These are phyloP conservation scores for Rhodotorula diobovata DNA, from an alignment of 768 basidiomycete genomes.

Conservation along the genomic window DNA sequence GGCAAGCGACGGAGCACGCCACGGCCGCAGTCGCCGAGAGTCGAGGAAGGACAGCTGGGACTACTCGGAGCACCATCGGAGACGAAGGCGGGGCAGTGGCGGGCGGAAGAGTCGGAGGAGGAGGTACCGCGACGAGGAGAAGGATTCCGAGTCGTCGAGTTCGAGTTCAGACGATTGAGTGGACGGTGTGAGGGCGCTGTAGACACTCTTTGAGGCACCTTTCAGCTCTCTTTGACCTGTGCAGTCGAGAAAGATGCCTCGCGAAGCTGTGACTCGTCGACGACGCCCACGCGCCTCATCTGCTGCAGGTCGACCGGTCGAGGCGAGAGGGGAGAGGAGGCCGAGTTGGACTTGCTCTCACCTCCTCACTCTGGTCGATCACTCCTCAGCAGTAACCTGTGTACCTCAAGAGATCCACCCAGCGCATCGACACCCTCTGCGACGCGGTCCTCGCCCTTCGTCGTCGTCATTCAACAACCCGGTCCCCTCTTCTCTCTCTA, in stretches of 20 bases:
- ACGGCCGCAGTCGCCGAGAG: not conserved
- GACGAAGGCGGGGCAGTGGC: not conserved
- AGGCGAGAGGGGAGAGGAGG: not conserved
- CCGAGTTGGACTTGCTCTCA: not conserved
- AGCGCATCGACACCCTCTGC: not conserved
- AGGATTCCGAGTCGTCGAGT: not conserved
- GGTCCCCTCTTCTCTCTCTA: not conserved
- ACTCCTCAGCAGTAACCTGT: not conserved
- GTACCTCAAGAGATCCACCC: not conserved
- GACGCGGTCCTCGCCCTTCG: not conserved
- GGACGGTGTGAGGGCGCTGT: too few species aligned
- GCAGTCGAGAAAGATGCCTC: too few species aligned
- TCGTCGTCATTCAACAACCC: not conserved
- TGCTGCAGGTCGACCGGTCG: not conserved
- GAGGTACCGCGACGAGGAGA: not conserved
- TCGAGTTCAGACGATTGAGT: not conserved
- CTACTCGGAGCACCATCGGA: too few species aligned
- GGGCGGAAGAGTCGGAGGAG: conserved; percentile 2
- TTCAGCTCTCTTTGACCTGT: too few species aligned
- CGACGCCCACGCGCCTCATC: too few species aligned
- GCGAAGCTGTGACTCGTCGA: too few species aligned
- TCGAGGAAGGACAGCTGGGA: not conserved
- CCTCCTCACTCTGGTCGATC: not conserved
- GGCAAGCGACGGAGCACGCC: too few species aligned
- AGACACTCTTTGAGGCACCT: not conserved